Evolutionary conservation across 192 early-diverging fungal species (phyloP), one percentile per base, ranked within the genome.

Genomic region (Spinellus fusiger): DNA sequence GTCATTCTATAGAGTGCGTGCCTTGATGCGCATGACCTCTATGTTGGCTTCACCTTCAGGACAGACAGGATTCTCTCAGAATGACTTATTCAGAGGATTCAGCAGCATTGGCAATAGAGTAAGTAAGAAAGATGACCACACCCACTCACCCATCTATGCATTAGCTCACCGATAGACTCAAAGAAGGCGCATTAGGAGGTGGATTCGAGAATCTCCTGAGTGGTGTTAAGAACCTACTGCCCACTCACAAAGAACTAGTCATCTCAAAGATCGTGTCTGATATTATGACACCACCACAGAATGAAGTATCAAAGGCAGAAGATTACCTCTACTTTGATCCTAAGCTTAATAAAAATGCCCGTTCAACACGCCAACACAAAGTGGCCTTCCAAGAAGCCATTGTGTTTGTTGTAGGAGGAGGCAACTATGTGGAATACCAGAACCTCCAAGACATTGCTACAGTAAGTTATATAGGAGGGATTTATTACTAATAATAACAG

Each of bases 351-450:
- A 79, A 81, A 35, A 82, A 83, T 56, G 71, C 72, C 34, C 64
- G 76, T 71, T 59, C 65, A 26, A 61, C 65, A 16, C 59, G 68
- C 49, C 64, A 64, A 70, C 70, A 73, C 29, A 73, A 76, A n/a
- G 75, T 77, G 0, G 75, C 83, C 0, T 93, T 89, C 64, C 86
- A 92, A 56, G 91, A 97, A 54, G 95, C 94, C 4, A 88, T 99
- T 70, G 97, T 99, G 23, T 98, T 99, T 85, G 90, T 95, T 10
- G 84, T 98, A 38, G 97, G 97, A 26, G 97, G 97, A 34, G 97
- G 97, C 25, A 97, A 97, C 70, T 99, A 98, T 75, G 76, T 94
- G 52, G 97, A 99, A 78, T 94, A 95, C 72, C 93, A 96, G 63
- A 98, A 98, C 73, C 64, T 98, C 66, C 82, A 86, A 74, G 95